Conservation (phyloP, 2,329 filamentous ascomycete genomes). For the Cordyceps fumosorosea region DNA sequence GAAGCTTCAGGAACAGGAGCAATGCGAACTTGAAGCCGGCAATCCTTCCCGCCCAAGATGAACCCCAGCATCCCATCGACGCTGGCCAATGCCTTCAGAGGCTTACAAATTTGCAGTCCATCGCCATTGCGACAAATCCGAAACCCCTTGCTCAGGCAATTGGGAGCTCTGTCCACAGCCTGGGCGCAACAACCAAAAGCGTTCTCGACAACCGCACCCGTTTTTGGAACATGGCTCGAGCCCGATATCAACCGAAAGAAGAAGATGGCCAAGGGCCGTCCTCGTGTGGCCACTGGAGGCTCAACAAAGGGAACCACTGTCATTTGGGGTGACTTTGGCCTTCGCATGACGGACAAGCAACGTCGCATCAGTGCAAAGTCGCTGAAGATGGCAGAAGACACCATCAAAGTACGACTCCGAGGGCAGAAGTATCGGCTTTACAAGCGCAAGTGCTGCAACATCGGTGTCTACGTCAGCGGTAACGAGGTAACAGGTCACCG, state of each 20-base stretch:
- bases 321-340: slow-evolving; percentile 90
- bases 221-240: slow-evolving; percentile 69
- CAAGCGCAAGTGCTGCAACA: slow-evolving; percentile 83
- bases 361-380: slow-evolving; percentile 81
- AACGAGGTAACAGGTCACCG: slow-evolving; percentile 61
- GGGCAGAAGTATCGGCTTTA: slow-evolving; percentile 91
- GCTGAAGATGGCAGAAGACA: slow-evolving; percentile 86
- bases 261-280: slow-evolving; percentile 87
- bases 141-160: slow-evolving; percentile 25
- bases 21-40: slow-evolving; percentile 13
- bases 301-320: slow-evolving; percentile 90
- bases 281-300: slow-evolving; percentile 83
- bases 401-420: slow-evolving; percentile 80
- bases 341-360: slow-evolving; percentile 91
- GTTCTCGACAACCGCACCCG: slow-evolving; percentile 64
- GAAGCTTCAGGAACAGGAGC: slow-evolving; percentile 19
- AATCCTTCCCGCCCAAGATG: slow-evolving; percentile 32
- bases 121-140: slow-evolving; percentile 33
- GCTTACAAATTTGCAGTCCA: slow-evolving; percentile 39
- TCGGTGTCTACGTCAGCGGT: slow-evolving; percentile 90
- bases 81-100: slow-evolving; percentile 45
- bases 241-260: slow-evolving; percentile 69
- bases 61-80: slow-evolving; percentile 36
- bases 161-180: slow-evolving; percentile 22
- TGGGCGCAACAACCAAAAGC: slow-evolving; percentile 36